These are phyloP conservation scores for Dujonia santamariae DNA, from an alignment of 1,139 yeast genomes.

Conservation along the genomic window DNA sequence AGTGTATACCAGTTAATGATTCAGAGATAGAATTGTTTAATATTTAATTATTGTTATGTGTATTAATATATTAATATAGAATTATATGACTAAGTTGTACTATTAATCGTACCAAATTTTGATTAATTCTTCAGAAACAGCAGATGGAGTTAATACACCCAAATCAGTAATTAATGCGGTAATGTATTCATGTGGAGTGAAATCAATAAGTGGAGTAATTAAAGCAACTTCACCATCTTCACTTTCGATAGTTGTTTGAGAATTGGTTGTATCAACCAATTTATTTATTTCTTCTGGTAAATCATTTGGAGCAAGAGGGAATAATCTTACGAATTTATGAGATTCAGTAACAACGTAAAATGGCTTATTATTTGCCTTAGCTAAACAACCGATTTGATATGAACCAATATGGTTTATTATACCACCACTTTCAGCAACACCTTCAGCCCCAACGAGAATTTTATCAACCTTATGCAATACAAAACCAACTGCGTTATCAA, in stretches of 20 bases:
- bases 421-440: constrained; percentile 98
- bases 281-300: constrained; percentile 61
- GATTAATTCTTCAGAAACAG: constrained; percentile 95
- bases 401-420: constrained; percentile 95
- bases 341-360: constrained; percentile 92
- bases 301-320: constrained; percentile 92
- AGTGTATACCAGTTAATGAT: too few species aligned
- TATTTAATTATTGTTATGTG: too few species aligned
- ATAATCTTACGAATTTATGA: constrained; percentile 94
- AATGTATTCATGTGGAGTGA: constrained; percentile 92
- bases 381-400: constrained; percentile 91
- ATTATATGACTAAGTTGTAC: too few species aligned
- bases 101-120: constrained; percentile 91
- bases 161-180: constrained; percentile 95
- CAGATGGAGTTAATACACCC: constrained; percentile 95
- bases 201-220: constrained; percentile 61
- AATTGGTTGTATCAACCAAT: constrained; percentile 13
- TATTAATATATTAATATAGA: too few species aligned
- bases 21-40: too few species aligned
- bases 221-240: constrained; percentile 32
- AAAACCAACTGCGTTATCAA: constrained; percentile 92
- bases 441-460: constrained; percentile 96
- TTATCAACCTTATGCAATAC: constrained; percentile 90
- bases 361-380: constrained; percentile 88
- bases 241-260: constrained; percentile 10